Evolutionary conservation across 2,329 filamentous ascomycete genomes (phyloP).

Genomic region (Byssochlamys sp.): DNA sequence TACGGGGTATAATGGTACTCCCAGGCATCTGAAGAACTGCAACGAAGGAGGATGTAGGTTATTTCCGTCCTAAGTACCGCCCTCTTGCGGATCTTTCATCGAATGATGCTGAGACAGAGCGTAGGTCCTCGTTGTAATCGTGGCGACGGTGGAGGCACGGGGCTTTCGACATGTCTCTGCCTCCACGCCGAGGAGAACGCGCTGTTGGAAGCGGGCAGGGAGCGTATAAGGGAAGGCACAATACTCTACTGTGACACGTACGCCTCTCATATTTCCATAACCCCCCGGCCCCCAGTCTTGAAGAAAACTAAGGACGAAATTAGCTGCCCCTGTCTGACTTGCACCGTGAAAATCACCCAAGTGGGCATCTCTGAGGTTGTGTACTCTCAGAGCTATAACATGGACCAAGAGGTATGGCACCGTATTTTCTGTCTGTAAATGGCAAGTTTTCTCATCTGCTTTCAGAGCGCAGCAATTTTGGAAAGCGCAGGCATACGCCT

Average conservation of each 20-base stretch:
- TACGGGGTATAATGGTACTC: slow-evolving; percentile 97
- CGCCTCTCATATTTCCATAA: slow-evolving; percentile 9
- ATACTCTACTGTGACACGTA: slow-evolving; percentile 84
- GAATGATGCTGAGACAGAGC: slow-evolving; percentile 5
- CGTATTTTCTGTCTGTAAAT: not conserved
- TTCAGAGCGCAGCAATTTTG: slow-evolving; percentile 66
- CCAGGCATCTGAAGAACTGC: slow-evolving; percentile 78
- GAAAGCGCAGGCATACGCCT: slow-evolving; percentile 71
- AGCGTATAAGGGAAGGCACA: slow-evolving; percentile 71
- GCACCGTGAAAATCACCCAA: slow-evolving; percentile 96
- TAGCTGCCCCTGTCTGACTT: slow-evolving; percentile 85
- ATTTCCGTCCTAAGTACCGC: not conserved
- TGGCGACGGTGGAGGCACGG: slow-evolving; percentile 58
- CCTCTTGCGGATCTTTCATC: not conserved
- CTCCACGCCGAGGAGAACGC: slow-evolving; percentile 99
- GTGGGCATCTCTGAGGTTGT: slow-evolving; percentile 93
- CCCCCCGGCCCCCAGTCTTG: not conserved
- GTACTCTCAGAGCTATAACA: slow-evolving; percentile 86
- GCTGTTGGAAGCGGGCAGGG: slow-evolving; percentile 81
- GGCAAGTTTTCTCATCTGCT: slow-evolving; percentile 6
- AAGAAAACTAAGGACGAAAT: slow-evolving; percentile 4
- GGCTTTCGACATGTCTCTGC: slow-evolving; percentile 79
- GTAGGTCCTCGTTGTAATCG: slow-evolving; percentile 65
- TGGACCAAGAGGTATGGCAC: slow-evolving; percentile 60
- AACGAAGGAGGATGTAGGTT: slow-evolving; percentile 72